Percentiles rank a stretch among this genome's conserved stretches.
Evolutionary conservation across 768 basidiomycete species (phyloP).

Genomic region (Lactifluus hygrophoroides): DNA sequence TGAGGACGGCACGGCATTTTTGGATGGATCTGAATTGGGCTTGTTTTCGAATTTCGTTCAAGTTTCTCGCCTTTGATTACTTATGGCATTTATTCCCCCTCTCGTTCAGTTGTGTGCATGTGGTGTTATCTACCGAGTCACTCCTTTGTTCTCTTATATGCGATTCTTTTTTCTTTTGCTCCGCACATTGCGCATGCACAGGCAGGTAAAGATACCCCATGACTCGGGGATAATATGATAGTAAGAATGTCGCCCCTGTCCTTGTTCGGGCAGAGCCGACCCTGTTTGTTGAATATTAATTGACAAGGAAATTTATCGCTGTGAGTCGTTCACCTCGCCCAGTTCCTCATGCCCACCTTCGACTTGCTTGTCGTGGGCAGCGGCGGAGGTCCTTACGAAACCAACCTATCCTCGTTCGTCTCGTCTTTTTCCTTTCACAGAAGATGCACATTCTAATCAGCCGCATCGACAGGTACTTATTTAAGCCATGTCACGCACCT

Average conservation of each 20-base stretch:
- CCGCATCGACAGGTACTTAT: slow-evolving; percentile 61
- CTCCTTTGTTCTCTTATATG: slow-evolving; percentile 6
- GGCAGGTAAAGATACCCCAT: no score
- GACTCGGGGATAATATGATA: not conserved
- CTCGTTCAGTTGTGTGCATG: not conserved
- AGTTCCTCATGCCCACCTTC: slow-evolving; percentile 40
- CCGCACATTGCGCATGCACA: no score
- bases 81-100: not conserved
- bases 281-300: not conserved
- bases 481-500: slow-evolving; percentile 54
- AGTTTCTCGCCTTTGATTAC: not conserved
- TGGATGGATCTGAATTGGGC: slow-evolving; percentile 8
- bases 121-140: slow-evolving; percentile 1
- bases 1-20: not conserved
- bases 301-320: not conserved
- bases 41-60: not conserved
- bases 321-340: not conserved
- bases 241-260: not conserved
- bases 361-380: slow-evolving; percentile 68
- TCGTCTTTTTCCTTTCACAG: slow-evolving; percentile 12
- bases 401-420: slow-evolving; percentile 77
- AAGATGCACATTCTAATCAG: not conserved
- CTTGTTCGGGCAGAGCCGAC: slow-evolving; percentile 11
- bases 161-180: no score
- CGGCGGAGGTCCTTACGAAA: slow-evolving; percentile 84